These are phyloP conservation scores for Leccinum fuscescens DNA, from an alignment of 1,284 basidiomycete genomes.

Conservation along the genomic window DNA sequence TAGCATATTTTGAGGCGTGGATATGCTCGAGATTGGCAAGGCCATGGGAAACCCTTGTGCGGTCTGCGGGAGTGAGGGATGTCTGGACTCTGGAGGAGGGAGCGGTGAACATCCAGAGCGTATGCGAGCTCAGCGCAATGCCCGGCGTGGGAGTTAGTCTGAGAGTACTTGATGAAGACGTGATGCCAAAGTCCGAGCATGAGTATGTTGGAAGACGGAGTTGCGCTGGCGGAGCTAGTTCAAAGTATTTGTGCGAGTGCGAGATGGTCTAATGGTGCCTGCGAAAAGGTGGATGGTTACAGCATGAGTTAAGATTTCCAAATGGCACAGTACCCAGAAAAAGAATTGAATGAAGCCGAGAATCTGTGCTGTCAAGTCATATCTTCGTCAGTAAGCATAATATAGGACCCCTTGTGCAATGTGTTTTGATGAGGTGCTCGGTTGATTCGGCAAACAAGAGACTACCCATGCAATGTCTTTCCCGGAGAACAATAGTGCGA, in stretches of 20 bases:
- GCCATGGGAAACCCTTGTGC: too few species aligned
- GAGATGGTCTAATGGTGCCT: background rate
- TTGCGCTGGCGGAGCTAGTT: background rate
- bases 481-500: background rate
- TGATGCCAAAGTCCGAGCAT: background rate
- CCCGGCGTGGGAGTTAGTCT: too few species aligned
- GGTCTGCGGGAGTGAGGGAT: too few species aligned
- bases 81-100: constrained; percentile 8
- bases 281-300: background rate
- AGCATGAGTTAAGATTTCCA: background rate
- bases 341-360: background rate
- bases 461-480: background rate
- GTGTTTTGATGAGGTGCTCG: background rate
- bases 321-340: background rate
- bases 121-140: constrained; percentile 52
- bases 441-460: background rate
- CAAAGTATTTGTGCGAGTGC: background rate
- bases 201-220: background rate
- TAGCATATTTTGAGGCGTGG: too few species aligned
- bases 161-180: too few species aligned
- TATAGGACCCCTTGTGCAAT: background rate
- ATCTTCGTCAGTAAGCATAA: background rate
- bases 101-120: constrained; percentile 24
- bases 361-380: background rate
- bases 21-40: too few species aligned